Evolutionary conservation across 805 yeast genomes (phyloP).

Genomic region (Pichia insulana): DNA sequence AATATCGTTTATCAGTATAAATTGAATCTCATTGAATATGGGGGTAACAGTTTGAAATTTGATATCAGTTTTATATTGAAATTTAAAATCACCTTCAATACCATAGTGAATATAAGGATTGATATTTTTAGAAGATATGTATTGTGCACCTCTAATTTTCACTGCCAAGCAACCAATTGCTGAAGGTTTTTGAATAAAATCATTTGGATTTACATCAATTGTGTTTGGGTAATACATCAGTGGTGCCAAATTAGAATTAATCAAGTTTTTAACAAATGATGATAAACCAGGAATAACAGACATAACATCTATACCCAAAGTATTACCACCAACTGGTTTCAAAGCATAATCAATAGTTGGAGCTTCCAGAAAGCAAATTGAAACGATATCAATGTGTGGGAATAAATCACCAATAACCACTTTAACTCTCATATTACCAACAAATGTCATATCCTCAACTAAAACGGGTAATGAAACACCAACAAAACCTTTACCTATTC

Average conservation of each 20-base stretch:
- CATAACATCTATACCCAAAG: constrained; percentile 81
- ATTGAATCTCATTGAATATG: constrained; percentile 57
- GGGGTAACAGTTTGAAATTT: constrained; percentile 52
- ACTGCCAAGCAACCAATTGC: constrained; percentile 65
- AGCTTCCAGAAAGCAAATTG: constrained; percentile 66
- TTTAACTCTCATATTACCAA: constrained; percentile 61
- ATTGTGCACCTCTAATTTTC: constrained; percentile 45
- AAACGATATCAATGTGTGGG: constrained; percentile 71
- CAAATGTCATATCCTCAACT: constrained; percentile 72
- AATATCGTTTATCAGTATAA: constrained; percentile 47
- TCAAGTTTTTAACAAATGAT: constrained; percentile 57
- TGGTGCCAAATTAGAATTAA: constrained; percentile 65
- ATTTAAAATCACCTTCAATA: constrained; percentile 30
- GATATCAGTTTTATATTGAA: constrained; percentile 39
- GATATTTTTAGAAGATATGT: constrained; percentile 34
- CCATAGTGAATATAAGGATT: constrained; percentile 38
- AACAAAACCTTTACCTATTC: constrained; percentile 72
- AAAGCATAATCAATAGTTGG: constrained; percentile 71
- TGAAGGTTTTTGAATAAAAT: constrained; percentile 57
- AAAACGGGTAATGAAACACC: constrained; percentile 69
- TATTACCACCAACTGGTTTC: constrained; percentile 85
- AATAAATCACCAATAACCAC: constrained; percentile 53
- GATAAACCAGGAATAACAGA: constrained; percentile 75
- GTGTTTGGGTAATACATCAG: constrained; percentile 80
- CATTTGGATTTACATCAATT: constrained; percentile 66